A percentile compares a stretch with the other conserved stretches of the same genome.
phyloP scores from a whole-genome alignment of 2,329 filamentous ascomycete genomes.

The Gaeumannomyces tritici region DNA sequence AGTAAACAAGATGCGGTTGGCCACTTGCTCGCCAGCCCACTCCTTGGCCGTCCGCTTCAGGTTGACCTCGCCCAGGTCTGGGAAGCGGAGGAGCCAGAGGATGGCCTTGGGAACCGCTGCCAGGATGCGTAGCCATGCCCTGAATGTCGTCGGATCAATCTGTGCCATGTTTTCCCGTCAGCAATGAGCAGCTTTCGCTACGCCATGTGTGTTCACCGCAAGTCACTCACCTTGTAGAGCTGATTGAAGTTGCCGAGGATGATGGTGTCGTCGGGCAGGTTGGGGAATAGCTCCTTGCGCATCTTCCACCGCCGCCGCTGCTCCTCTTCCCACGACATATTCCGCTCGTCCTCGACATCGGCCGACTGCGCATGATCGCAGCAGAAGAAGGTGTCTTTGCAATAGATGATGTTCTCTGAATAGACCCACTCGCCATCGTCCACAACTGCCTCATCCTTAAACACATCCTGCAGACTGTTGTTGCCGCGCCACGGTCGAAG shows the following conservation, averaged over 20 bases:
- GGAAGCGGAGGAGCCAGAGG: slow-evolving; percentile 94
- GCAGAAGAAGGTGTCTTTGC: slow-evolving; percentile 92
- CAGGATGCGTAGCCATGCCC: slow-evolving; percentile 89
- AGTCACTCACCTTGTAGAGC: slow-evolving; percentile 73
- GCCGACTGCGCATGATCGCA: slow-evolving; percentile 93
- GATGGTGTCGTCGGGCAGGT: slow-evolving; percentile 69
- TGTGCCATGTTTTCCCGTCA: slow-evolving; percentile 23
- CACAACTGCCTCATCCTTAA: slow-evolving; percentile 55
- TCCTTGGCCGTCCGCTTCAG: slow-evolving; percentile 67
- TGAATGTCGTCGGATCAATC: slow-evolving; percentile 96
- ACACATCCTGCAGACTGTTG: slow-evolving; percentile 61
- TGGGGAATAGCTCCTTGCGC: slow-evolving; percentile 85
- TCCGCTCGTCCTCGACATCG: slow-evolving; percentile 51
- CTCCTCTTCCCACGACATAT: slow-evolving; percentile 74
- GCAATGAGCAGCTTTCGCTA: not conserved
- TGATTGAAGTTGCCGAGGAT: slow-evolving; percentile 99
- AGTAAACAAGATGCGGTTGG: slow-evolving; percentile 82
- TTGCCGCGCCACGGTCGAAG: slow-evolving; percentile 73
- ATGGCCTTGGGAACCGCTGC: slow-evolving; percentile 76
- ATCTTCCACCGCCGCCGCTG: slow-evolving; percentile 77
- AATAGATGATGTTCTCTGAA: slow-evolving; percentile 93
- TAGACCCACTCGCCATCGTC: slow-evolving; percentile 82
- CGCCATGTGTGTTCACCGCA: no score
- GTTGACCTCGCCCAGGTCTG: slow-evolving; percentile 83
- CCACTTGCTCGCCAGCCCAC: slow-evolving; percentile 82